These are phyloP conservation scores for Lablab purpureus DNA, from an alignment of 306 rosid species.

Conservation along the genomic window DNA sequence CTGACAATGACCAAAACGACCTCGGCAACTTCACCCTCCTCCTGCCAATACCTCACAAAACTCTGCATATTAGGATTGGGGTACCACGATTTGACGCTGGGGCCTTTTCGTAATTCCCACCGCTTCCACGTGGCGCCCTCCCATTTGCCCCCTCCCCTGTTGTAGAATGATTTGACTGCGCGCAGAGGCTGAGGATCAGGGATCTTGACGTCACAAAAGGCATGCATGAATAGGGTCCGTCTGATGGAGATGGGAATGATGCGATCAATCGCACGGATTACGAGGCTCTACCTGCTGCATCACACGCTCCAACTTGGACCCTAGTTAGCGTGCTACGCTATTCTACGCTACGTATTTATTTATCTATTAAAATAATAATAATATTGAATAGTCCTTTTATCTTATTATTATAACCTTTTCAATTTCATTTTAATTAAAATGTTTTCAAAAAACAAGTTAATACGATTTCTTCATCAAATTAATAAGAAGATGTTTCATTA, in stretches of 20 bases:
- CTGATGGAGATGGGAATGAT: conserved; percentile 29
- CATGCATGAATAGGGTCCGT: conserved; percentile 45
- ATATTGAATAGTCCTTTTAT: no score
- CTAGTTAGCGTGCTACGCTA: background rate
- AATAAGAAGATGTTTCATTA: no score
- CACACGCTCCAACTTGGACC: background rate
- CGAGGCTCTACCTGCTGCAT: background rate
- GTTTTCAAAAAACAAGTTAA: no score
- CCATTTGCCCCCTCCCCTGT: background rate
- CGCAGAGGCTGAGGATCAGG: background rate
- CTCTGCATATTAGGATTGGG: conserved; percentile 44
- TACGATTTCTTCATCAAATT: no score
- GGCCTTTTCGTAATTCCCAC: conserved; percentile 47
- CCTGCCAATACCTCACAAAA: conserved; percentile 34
- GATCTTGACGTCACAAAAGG: conserved; percentile 44
- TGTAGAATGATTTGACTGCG: conserved; percentile 52
- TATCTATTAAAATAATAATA: no score
- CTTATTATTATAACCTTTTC: no score
- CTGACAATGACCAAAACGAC: conserved; percentile 63
- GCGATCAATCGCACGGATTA: conserved; percentile 15
- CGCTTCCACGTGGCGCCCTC: background rate
- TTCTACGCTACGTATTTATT: background rate
- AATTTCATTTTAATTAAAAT: no score
- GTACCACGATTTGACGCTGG: conserved; percentile 51
- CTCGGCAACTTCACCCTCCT: conserved; percentile 52